Conservation (phyloP, 129 eudicot species). For the Artemisia tridentata region DNA sequence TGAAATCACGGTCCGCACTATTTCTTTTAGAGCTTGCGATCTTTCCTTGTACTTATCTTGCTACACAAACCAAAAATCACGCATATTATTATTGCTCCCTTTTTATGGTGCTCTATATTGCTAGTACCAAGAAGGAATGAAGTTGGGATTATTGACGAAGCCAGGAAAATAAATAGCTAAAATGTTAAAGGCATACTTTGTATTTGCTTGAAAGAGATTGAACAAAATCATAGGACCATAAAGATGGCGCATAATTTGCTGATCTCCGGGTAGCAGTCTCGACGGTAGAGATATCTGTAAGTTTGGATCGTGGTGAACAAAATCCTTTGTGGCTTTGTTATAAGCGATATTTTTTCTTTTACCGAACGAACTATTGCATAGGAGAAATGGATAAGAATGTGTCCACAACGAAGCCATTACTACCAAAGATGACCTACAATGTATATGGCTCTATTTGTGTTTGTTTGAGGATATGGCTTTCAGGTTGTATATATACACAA, state of each 20-base stretch:
- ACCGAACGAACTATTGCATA: not conserved
- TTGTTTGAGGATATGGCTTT: no score
- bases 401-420: constrained; percentile 15
- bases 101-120: not conserved
- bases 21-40: constrained; percentile 15
- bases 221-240: not conserved
- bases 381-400: not conserved
- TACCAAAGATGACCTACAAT: not conserved
- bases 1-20: constrained; percentile 19
- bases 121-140: not conserved
- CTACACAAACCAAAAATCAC: constrained; percentile 2
- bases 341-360: not conserved
- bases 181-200: not conserved
- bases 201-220: constrained; percentile 16
- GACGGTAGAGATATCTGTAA: not conserved
- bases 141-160: no score
- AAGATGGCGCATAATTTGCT: constrained; percentile 20
- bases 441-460: no score
- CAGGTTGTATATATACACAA: constrained; percentile 37
- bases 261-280: constrained; percentile 2
- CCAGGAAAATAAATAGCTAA: not conserved
- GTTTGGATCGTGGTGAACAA: constrained; percentile 3
- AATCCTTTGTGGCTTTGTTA: constrained; percentile 1
- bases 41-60: not conserved
- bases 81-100: not conserved